Percentiles rank a stretch among this genome's conserved stretches.
phyloP scores from a whole-genome alignment of 2,329 filamentous ascomycete genomes.

The Colletotrichum sp. region DNA sequence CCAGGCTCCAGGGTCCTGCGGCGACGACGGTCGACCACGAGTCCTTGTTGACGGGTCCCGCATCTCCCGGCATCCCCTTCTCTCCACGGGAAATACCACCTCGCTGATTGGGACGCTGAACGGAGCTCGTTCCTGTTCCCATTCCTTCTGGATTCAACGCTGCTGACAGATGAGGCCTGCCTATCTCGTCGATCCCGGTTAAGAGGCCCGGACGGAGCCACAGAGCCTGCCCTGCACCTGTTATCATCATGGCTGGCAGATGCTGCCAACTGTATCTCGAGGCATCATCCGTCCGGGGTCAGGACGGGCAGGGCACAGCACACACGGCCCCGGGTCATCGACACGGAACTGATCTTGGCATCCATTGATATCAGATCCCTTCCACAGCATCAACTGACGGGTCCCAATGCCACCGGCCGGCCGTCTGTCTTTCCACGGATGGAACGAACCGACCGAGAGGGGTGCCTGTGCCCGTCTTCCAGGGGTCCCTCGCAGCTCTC shows the following conservation, averaged over 20 bases:
- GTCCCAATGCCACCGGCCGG: background rate
- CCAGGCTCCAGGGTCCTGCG: background rate
- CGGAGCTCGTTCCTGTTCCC: background rate
- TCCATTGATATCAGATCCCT: background rate
- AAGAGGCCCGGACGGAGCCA: background rate
- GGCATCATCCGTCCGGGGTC: background rate
- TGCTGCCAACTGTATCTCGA: background rate
- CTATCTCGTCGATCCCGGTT: background rate
- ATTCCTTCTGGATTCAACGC: background rate
- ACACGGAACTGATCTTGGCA: background rate
- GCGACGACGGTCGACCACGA: background rate
- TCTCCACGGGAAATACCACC: background rate
- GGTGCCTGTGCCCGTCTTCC: background rate
- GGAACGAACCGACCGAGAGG: slow-evolving; percentile 16
- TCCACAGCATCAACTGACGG: background rate
- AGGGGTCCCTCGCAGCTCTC: slow-evolving; percentile 18
- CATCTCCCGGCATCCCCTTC: background rate
- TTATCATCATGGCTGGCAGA: background rate
- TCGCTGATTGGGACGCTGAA: background rate
- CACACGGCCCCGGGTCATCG: background rate
- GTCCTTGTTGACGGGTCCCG: slow-evolving; percentile 3
- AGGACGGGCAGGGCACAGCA: background rate
- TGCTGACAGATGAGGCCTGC: background rate
- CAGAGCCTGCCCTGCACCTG: background rate
- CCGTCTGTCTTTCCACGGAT: slow-evolving; percentile 5